These are phyloP conservation scores for Malassezia nana DNA, from an alignment of 1,284 basidiomycete genomes.

Conservation along the genomic window DNA sequence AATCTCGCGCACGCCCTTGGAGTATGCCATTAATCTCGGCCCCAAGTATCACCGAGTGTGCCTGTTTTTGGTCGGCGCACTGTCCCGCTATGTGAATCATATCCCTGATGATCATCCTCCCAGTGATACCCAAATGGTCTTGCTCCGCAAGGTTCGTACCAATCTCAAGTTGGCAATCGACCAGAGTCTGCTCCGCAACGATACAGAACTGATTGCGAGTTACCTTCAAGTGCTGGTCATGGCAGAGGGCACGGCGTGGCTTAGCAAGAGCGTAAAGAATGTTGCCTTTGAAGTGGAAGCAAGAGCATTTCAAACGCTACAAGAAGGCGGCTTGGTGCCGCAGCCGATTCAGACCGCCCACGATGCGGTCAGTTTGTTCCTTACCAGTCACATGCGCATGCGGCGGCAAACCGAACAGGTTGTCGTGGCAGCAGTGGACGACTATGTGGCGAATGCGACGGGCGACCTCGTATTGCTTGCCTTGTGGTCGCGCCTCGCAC, in stretches of 20 bases:
- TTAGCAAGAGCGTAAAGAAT: constrained; percentile 2
- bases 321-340: neutral
- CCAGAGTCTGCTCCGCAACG: constrained; percentile 33
- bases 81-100: constrained; percentile 42
- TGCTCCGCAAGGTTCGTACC: constrained; percentile 35
- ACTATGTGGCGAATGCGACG: constrained; percentile 39
- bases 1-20: constrained; percentile 24
- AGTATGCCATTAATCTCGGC: constrained; percentile 37
- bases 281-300: constrained; percentile 5
- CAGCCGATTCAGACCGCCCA: constrained; percentile 22
- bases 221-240: constrained; percentile 33
- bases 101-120: constrained; percentile 33
- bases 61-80: constrained; percentile 36
- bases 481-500: constrained; percentile 24
- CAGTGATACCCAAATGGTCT: constrained; percentile 17
- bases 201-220: constrained; percentile 32
- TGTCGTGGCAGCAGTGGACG: constrained; percentile 33
- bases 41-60: constrained; percentile 30
- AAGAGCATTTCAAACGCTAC: neutral
- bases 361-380: constrained; percentile 29
- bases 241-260: constrained; percentile 11
- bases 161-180: constrained; percentile 45
- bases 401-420: constrained; percentile 5
- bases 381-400: constrained; percentile 21
- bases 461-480: constrained; percentile 41